Percentiles rank a stretch among this genome's conserved stretches.
These are phyloP conservation scores for Diplodia scrobiculata DNA, from an alignment of 2,329 filamentous ascomycete genomes.

Conservation along the genomic window DNA sequence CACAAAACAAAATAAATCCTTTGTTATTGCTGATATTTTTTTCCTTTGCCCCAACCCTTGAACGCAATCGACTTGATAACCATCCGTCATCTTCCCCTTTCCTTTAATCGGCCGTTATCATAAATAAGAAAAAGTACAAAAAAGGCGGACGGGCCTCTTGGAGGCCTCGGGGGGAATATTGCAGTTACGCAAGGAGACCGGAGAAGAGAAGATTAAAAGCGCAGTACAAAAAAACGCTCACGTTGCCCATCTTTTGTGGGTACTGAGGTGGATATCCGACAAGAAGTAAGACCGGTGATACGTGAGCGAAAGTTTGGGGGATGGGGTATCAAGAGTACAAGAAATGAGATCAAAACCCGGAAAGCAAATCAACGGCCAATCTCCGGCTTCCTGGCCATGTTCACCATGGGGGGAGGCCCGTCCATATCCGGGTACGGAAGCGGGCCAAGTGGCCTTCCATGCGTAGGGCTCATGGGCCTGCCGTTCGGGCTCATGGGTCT, in stretches of 20 bases:
- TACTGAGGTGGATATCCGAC: background rate
- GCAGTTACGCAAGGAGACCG: background rate
- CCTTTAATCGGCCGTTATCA: background rate
- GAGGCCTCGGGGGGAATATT: background rate
- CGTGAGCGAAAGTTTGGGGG: background rate
- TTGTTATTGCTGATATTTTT: background rate
- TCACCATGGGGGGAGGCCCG: constrained; percentile 78
- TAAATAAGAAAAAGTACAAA: background rate
- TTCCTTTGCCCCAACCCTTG: background rate
- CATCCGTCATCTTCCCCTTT: background rate
- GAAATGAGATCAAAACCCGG: background rate
- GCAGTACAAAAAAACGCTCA: background rate
- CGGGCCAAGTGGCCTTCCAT: constrained; percentile 39
- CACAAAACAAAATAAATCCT: background rate
- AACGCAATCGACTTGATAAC: background rate
- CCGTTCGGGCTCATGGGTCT: constrained; percentile 26
- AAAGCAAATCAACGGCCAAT: constrained; percentile 48
- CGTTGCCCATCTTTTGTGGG: background rate
- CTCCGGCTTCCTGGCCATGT: constrained; percentile 82
- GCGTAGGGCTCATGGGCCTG: constrained; percentile 29
- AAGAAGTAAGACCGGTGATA: background rate
- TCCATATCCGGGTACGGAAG: constrained; percentile 82
- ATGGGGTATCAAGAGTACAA: background rate
- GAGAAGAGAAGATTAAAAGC: background rate
- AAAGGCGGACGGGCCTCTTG: background rate